Conservation (phyloP, 2,329 filamentous ascomycete species). For the Xylaria sp. region DNA sequence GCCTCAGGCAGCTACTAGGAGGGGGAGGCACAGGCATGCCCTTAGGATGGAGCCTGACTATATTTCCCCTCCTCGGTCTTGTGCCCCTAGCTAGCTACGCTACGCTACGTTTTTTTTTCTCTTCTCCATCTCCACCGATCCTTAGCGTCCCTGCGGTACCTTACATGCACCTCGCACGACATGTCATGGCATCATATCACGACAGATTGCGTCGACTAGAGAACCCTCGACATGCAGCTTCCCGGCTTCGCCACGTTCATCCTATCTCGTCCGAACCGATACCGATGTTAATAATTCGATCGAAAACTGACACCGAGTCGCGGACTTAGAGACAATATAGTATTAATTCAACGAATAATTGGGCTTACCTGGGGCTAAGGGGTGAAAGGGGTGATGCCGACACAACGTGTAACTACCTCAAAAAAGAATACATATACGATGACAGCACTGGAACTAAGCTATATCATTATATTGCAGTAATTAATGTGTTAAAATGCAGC, state of each 20-base stretch:
- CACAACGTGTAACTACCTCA: neutral
- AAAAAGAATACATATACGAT: neutral
- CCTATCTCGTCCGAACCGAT: neutral
- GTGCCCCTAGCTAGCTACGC: neutral
- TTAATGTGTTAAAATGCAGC: neutral
- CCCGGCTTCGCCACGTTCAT: neutral
- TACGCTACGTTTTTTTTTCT: neutral
- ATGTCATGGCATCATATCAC: conserved; percentile 29
- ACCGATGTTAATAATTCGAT: neutral
- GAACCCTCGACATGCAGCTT: neutral
- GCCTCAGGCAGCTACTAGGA: neutral
- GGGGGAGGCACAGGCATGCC: neutral
- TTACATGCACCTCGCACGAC: conserved; percentile 31
- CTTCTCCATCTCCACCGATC: neutral
- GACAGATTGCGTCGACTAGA: conserved; percentile 22
- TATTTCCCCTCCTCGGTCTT: neutral
- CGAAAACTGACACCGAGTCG: neutral
- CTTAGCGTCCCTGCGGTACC: conserved; percentile 14
- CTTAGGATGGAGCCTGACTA: neutral
- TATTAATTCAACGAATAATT: neutral
- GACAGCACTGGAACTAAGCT: neutral
- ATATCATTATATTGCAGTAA: neutral
- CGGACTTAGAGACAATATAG: neutral
- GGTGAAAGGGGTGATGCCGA: neutral
- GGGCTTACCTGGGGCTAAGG: too few species aligned